Conservation (phyloP, 208 protist genomes). For the Leishmania braziliensis region DNA sequence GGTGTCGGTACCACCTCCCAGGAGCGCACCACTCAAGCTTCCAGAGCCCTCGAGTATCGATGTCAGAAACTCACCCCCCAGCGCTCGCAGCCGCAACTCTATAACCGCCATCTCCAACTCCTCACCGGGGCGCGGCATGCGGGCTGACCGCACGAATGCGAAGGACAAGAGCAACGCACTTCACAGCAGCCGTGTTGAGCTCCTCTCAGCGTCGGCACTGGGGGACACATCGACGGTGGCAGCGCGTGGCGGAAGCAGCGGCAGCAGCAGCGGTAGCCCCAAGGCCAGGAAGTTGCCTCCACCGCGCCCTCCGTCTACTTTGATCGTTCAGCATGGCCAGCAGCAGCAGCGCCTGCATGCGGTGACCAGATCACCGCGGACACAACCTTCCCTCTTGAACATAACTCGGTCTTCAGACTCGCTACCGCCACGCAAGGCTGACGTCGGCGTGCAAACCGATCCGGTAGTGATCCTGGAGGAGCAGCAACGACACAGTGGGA, state of each 20-base stretch:
- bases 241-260: conserved; percentile 14
- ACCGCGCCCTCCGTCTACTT: not conserved
- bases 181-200: conserved; percentile 40
- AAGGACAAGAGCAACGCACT: not conserved
- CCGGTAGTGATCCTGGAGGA: conserved; percentile 60
- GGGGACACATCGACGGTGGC: conserved; percentile 20
- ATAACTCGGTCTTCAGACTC: not conserved
- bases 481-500: not conserved
- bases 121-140: not conserved
- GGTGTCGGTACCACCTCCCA: not conserved
- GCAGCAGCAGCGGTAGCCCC: not conserved
- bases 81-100: not conserved
- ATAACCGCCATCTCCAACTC: not conserved
- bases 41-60: not conserved
- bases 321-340: not conserved
- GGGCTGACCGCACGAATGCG: not conserved
- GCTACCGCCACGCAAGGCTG: conserved; percentile 16
- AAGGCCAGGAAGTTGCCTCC: not conserved
- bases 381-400: not conserved
- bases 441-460: conserved; percentile 65
- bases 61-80: not conserved
- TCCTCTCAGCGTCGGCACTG: conserved; percentile 36
- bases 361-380: not conserved
- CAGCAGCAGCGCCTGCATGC: conserved; percentile 3
- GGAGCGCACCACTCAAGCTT: not conserved